Evolutionary conservation across 2,329 filamentous ascomycete species (phyloP).

Genomic region (Didymosphaeria variabile): DNA sequence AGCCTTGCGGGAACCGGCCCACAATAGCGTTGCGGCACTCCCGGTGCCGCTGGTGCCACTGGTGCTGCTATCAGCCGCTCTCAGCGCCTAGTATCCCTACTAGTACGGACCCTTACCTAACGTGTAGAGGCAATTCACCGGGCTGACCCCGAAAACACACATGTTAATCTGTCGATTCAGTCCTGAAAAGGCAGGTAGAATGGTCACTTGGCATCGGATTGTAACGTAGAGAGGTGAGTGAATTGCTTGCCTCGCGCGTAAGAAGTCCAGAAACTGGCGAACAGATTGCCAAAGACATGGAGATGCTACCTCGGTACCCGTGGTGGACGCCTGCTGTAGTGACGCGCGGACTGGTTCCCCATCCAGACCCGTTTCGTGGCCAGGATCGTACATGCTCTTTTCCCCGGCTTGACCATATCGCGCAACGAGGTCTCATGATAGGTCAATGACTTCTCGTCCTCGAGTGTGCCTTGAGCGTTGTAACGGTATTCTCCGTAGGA

Average conservation of each 20-base stretch:
- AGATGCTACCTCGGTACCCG: not conserved
- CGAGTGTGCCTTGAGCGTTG: not conserved
- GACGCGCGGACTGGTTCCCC: not conserved
- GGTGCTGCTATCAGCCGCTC: not conserved
- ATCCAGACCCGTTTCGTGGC: not conserved
- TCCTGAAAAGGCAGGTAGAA: too few species aligned
- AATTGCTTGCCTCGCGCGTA: too few species aligned
- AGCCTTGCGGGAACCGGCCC: too few species aligned
- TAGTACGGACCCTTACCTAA: not conserved
- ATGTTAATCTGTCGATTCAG: too few species aligned
- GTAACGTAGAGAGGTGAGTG: too few species aligned
- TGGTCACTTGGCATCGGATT: too few species aligned
- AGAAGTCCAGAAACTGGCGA: not conserved
- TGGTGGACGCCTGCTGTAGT: not conserved
- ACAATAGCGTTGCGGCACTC: too few species aligned
- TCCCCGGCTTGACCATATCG: too few species aligned
- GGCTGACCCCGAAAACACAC: not conserved
- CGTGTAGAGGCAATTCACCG: not conserved
- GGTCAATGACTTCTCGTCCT: too few species aligned
- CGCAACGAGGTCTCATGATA: too few species aligned
- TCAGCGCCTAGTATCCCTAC: too few species aligned
- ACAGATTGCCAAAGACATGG: not conserved
- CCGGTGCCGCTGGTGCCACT: not conserved
- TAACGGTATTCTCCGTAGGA: not conserved
- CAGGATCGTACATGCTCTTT: too few species aligned